These are phyloP conservation scores for Hypomyces perniciosus DNA, from an alignment of 2,329 filamentous ascomycete species.

Conservation along the genomic window DNA sequence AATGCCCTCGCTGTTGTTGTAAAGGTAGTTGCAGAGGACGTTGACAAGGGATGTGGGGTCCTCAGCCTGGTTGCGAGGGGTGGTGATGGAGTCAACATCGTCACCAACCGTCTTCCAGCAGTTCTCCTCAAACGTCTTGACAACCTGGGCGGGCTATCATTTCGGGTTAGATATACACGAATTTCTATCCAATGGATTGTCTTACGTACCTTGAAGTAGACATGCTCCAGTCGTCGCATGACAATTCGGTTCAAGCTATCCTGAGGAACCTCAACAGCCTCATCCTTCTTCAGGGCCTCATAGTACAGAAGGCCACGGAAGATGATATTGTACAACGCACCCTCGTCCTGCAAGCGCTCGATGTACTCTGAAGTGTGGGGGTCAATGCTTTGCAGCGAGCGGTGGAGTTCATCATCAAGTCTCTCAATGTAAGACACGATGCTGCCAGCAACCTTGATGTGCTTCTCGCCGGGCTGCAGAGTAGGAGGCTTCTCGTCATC, in stretches of 20 bases:
- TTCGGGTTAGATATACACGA: constrained; percentile 10
- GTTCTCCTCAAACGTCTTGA: constrained; percentile 90
- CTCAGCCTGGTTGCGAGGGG: constrained; percentile 60
- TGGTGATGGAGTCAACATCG: constrained; percentile 70
- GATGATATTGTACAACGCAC: constrained; percentile 83
- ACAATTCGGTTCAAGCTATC: constrained; percentile 88
- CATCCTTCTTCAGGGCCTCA: constrained; percentile 68
- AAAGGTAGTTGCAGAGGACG: constrained; percentile 89
- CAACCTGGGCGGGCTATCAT: constrained; percentile 72
- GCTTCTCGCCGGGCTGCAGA: constrained; percentile 64
- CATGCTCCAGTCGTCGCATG: constrained; percentile 90
- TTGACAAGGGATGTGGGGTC: constrained; percentile 75
- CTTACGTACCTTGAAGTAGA: constrained; percentile 84
- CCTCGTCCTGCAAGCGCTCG: constrained; percentile 87
- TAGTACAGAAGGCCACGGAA: constrained; percentile 85
- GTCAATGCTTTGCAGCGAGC: constrained; percentile 95
- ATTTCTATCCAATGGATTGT: neutral
- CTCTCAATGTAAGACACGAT: constrained; percentile 91
- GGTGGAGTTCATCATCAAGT: constrained; percentile 92
- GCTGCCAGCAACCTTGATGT: constrained; percentile 89
- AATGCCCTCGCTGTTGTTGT: constrained; percentile 90
- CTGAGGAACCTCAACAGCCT: constrained; percentile 67
- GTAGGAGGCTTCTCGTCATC: constrained; percentile 91
- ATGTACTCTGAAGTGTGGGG: constrained; percentile 99
- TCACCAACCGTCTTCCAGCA: constrained; percentile 77